These are phyloP conservation scores for Fusarium anguioides DNA, from an alignment of 2,329 filamentous ascomycete genomes.

Conservation along the genomic window DNA sequence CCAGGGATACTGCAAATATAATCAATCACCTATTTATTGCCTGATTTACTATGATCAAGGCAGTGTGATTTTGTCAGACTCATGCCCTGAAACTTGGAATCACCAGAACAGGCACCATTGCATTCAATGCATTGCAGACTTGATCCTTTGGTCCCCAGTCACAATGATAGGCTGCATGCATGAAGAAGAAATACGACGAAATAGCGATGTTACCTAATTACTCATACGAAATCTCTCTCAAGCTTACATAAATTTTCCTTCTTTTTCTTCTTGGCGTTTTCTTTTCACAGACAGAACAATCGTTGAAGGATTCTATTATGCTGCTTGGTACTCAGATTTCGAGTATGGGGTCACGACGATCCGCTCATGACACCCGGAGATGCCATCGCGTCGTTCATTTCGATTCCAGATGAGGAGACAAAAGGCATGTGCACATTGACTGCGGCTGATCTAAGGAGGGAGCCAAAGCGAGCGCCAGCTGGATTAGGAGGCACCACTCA, in stretches of 20 bases:
- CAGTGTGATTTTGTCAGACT: background rate
- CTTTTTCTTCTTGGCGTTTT: background rate
- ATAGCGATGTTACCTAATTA: background rate
- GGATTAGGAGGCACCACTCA: background rate
- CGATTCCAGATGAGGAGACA: constrained; percentile 23
- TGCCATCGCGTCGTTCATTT: constrained; percentile 34
- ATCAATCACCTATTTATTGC: fast-evolving
- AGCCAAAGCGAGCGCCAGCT: background rate
- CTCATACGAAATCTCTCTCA: background rate
- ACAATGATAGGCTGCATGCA: background rate
- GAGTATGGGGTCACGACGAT: constrained; percentile 19
- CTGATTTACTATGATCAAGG: fast-evolving
- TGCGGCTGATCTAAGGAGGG: constrained; percentile 5
- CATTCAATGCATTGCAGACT: background rate
- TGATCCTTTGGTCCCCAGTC: background rate
- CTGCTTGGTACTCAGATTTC: constrained; percentile 7
- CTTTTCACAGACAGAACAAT: background rate
- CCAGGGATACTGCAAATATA: background rate
- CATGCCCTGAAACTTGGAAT: background rate
- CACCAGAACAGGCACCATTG: background rate
- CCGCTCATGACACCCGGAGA: constrained; percentile 34
- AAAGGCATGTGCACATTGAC: constrained; percentile 26
- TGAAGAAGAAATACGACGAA: constrained; percentile 1
- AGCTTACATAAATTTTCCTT: background rate
- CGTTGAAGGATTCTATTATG: constrained; percentile 1